Base-by-base conservation (phyloP, 495 filamentous ascomycete species). In the Friedmanniomyces endolithicus region DNA sequence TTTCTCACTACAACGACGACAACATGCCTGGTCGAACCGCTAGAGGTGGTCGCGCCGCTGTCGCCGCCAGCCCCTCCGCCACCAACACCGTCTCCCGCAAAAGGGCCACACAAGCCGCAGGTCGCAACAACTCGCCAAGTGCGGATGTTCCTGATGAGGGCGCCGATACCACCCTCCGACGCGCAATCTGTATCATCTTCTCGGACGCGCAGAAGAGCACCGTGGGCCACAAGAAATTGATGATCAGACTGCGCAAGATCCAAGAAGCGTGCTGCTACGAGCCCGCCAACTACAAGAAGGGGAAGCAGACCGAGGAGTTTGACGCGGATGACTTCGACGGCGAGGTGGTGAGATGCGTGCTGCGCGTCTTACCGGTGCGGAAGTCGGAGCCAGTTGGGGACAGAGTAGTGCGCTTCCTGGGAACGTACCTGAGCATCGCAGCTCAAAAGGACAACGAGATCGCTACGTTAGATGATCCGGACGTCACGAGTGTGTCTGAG, bases 331-430 rank as follows among this genome's bases (percentile, higher is more conserved):
- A 92, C 51, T 97, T 98, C 71, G 92, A 88, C 57, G 71, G 76
- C 44, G 94, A 96, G 69, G 79, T 96, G 31, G 75, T 76, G 31
- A 75, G 89, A 64, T 95, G 89, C 62, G 76, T 95, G 35, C 70
- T 90, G 53, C 78, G 90, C 39, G 74, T 90, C 52, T 76, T 97
- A 72, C 74, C 81, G 2, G 84, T 97, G 24, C 95, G 94, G 74
- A 96, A 95, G 75, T 84, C 84, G 34, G 92, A 99, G 71, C 76
- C 80, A 27, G 89, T 86, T 3, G 92, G 88, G 23, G 92, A 99
- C 67, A 80, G 86, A 56, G 75, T 84, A 35, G 74, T 97, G 49
- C 77, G 87, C 40, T 96, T 97, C 67, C 70, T 90, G 61, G 89
- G 87, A 19, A 71, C 85, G 35, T 99, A 94, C 70, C 67, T 99